Evolutionary conservation across 805 yeast genomes (phyloP).

Genomic region (Wilhelminamyces savonicus): DNA sequence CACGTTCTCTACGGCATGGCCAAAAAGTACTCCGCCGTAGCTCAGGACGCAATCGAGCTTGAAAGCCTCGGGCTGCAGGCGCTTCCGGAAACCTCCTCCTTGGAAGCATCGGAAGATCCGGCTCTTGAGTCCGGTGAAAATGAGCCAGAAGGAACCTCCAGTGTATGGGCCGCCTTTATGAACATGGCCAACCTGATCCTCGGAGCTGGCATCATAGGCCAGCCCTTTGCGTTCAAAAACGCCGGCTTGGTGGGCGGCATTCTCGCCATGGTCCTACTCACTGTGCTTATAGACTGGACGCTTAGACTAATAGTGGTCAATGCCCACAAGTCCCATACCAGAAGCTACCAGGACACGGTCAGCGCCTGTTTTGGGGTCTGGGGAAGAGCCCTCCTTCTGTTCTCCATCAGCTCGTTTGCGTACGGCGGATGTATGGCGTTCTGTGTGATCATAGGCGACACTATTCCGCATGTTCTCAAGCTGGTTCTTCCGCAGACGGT

Average conservation of each 20-base stretch:
- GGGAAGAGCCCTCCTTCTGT: conserved; percentile 62
- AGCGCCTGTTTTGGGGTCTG: conserved; percentile 66
- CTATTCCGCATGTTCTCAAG: conserved; percentile 82
- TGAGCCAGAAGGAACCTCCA: conserved; percentile 28
- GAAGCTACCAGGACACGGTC: conserved; percentile 82
- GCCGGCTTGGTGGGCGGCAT: conserved; percentile 76
- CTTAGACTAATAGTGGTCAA: conserved; percentile 71
- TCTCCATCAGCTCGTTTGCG: conserved; percentile 84
- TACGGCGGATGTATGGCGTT: conserved; percentile 93
- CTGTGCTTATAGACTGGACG: conserved; percentile 85
- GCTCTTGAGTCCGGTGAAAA: too few species aligned
- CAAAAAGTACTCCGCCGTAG: too few species aligned
- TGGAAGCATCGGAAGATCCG: too few species aligned
- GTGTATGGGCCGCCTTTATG: conserved; percentile 84
- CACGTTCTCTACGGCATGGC: too few species aligned
- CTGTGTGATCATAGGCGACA: conserved; percentile 91
- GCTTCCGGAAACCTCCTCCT: too few species aligned
- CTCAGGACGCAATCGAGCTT: too few species aligned
- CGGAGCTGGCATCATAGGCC: conserved; percentile 95
- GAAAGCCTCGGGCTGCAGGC: too few species aligned
- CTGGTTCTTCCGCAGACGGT: conserved; percentile 50
- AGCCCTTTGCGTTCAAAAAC: conserved; percentile 80
- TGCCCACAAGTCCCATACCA: conserved; percentile 68
- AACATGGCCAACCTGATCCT: conserved; percentile 93
- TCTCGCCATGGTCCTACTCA: conserved; percentile 50